Base-by-base conservation (phyloP, 352 stramenopile genomes). In the Phytophthora melonis region DNA sequence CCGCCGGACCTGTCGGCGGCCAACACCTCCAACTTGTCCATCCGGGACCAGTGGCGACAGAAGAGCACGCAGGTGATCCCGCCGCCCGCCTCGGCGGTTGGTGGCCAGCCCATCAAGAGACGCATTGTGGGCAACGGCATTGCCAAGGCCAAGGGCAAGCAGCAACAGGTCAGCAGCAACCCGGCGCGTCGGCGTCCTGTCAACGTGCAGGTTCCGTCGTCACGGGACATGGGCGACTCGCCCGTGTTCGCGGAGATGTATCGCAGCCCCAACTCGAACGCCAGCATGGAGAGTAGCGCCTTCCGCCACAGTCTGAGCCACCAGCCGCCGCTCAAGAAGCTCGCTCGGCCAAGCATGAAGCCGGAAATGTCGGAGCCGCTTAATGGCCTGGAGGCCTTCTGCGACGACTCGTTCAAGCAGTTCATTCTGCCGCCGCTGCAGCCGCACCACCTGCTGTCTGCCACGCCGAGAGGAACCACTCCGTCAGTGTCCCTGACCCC, bases 41-140 rank as follows among this genome's bases (percentile, higher is more conserved):
- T 91, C 39, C 80, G 87, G 10, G 87, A 94, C 18, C 85, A 91
- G 55, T 94, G 87, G 87, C 78, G 86, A n/a, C 82, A 88, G 34
- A 90, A 91, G 70, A 89, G 74, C 75, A 81, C 81, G 23, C 77
- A 82, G n/a, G 70, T 72, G 21, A 72, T 77, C 14, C 64, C 74
- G 0, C 67, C 68, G 0, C n/a, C 68, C 5, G 30, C 66, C 21
- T 56, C 69, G 13, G 36, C 61, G 6, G 39, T 49, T 23, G 19
- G 16, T 2, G 25, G 45, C 11, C 68, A 69, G 36, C 36, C 63
- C 4, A 30, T 67, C 16, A 74, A 65, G 25, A 67, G 79, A 49
- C 77, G 79, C 2, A 62, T 84, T 8, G 82, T 85, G 9, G 77
- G 77, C 60, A 90, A 88, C 21, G 79, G 81, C 55, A 87, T 84